A percentile compares a stretch with the other conserved stretches of the same genome.
Evolutionary conservation across 495 filamentous ascomycete genomes (phyloP).

Genomic region (Penicillium pancosmium): DNA sequence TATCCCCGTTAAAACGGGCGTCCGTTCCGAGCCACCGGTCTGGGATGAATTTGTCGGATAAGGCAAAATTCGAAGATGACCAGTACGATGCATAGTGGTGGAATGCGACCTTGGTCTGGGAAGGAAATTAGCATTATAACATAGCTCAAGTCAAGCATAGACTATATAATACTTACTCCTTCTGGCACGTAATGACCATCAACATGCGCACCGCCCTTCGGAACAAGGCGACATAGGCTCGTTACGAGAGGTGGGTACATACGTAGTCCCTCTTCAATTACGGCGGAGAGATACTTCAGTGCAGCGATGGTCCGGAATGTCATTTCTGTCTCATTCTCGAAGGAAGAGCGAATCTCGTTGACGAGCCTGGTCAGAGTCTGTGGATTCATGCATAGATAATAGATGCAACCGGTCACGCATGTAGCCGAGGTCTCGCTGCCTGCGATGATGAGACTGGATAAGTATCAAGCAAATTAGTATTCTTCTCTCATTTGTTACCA

Average conservation of each 20-base stretch:
- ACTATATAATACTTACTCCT: slow-evolving; percentile 14
- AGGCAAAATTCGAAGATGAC: slow-evolving; percentile 37
- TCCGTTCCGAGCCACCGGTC: slow-evolving; percentile 49
- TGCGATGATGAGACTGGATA: slow-evolving; percentile 33
- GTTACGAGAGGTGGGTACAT: slow-evolving; percentile 43
- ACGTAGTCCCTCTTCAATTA: slow-evolving; percentile 47
- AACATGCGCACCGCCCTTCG: slow-evolving; percentile 32
- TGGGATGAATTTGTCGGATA: slow-evolving; percentile 41
- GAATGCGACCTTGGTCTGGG: slow-evolving; percentile 34
- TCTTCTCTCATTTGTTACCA: not conserved
- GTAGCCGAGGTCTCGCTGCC: slow-evolving; percentile 65
- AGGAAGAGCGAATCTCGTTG: slow-evolving; percentile 49
- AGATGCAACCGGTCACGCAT: slow-evolving; percentile 49
- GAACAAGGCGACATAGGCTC: slow-evolving; percentile 31
- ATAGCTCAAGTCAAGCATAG: too few species aligned
- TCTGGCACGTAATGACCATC: slow-evolving; percentile 36
- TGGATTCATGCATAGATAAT: slow-evolving; percentile 49
- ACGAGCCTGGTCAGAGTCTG: slow-evolving; percentile 37
- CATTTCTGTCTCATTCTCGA: slow-evolving; percentile 44
- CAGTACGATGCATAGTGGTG: slow-evolving; percentile 43
- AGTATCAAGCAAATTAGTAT: not conserved
- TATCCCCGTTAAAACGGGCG: slow-evolving; percentile 33
- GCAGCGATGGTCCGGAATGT: slow-evolving; percentile 39
- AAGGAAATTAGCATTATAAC: not conserved
- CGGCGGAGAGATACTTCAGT: slow-evolving; percentile 40